Percentiles rank a stretch among this genome's conserved stretches.
Evolutionary conservation across 148 eudicot genomes (phyloP).

Genomic region (Pharnaceum exiguum): DNA sequence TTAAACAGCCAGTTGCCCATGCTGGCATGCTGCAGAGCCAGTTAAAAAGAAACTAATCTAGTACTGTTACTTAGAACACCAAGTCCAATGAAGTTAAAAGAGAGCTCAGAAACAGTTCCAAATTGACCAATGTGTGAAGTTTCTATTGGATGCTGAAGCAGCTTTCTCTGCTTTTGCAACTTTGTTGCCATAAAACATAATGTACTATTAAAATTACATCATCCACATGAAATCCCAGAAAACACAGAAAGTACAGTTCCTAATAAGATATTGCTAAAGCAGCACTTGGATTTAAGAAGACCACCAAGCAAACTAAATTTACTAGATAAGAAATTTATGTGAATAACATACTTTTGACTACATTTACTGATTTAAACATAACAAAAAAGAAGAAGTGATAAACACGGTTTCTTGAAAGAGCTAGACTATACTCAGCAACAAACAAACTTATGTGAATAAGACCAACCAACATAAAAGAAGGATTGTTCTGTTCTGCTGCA

Average conservation of each 20-base stretch:
- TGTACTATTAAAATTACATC: not conserved
- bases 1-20: conserved; percentile 5
- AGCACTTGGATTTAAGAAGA: conserved; percentile 13
- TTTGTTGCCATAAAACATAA: not conserved
- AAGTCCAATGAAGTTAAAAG: conserved; percentile 18
- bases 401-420: not conserved
- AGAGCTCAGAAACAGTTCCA: conserved; percentile 15
- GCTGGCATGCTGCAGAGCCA: conserved; percentile 19
- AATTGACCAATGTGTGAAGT: conserved; percentile 22
- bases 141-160: conserved; percentile 26
- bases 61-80: conserved; percentile 8
- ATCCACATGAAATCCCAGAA: conserved; percentile 7
- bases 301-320: conserved; percentile 19
- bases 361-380: too few relatives aligned
- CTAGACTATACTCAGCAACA: not conserved
- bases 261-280: conserved; percentile 4
- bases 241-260: not conserved
- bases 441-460: conserved; percentile 8
- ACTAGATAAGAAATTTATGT: conserved; percentile 15
- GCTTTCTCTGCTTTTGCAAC: conserved; percentile 32
- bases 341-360: too few relatives aligned
- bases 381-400: too few relatives aligned
- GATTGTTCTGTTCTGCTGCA: not conserved
- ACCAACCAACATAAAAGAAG: conserved; percentile 8
- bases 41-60: conserved; percentile 25